A percentile compares a stretch with the other conserved stretches of the same genome.
Evolutionary conservation across 192 early-diverging fungal species (phyloP).

Genomic region (Polychytrium aggregatum): DNA sequence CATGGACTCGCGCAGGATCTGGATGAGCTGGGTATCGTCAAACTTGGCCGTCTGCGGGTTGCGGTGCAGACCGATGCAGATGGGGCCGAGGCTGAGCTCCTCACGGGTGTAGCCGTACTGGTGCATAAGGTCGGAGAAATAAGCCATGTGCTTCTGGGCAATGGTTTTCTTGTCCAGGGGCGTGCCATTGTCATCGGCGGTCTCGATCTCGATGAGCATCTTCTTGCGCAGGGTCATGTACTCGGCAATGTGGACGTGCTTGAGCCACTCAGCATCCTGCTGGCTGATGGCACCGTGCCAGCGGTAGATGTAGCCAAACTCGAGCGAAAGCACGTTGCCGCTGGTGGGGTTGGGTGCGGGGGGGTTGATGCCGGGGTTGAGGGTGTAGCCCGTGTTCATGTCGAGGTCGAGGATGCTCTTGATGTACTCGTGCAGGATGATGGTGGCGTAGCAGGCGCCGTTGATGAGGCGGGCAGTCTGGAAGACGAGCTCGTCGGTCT

Average conservation of each 20-base stretch:
- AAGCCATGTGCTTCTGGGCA: background rate
- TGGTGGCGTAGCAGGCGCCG: slow-evolving; percentile 25
- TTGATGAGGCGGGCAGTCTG: slow-evolving; percentile 40
- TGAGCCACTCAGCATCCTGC: slow-evolving; percentile 22
- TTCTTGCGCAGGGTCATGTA: slow-evolving; percentile 1
- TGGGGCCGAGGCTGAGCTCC: slow-evolving; percentile 5
- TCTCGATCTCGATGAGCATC: background rate
- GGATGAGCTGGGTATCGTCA: slow-evolving; percentile 13
- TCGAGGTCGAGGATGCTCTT: slow-evolving; percentile 29
- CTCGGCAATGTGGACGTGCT: slow-evolving; percentile 1
- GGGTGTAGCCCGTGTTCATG: slow-evolving; percentile 13
- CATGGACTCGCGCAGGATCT: slow-evolving; percentile 2
- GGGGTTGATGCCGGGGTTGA: slow-evolving; percentile 18
- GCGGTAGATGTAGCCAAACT: slow-evolving; percentile 30
- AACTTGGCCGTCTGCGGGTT: slow-evolving; percentile 6
- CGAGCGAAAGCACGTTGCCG: slow-evolving; percentile 31
- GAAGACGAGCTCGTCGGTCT: slow-evolving; percentile 31
- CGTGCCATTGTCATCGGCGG: slow-evolving; percentile 10
- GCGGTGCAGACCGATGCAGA: slow-evolving; percentile 23
- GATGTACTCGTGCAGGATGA: slow-evolving; percentile 33
- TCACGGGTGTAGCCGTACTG: slow-evolving; percentile 2
- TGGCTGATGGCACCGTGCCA: slow-evolving; percentile 35
- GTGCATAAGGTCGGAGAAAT: background rate
- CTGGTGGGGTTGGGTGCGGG: slow-evolving; percentile 12
- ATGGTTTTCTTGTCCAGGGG: slow-evolving; percentile 6